These are phyloP conservation scores for Phytophthora constricta DNA, from an alignment of 352 stramenopile species.

Conservation along the genomic window DNA sequence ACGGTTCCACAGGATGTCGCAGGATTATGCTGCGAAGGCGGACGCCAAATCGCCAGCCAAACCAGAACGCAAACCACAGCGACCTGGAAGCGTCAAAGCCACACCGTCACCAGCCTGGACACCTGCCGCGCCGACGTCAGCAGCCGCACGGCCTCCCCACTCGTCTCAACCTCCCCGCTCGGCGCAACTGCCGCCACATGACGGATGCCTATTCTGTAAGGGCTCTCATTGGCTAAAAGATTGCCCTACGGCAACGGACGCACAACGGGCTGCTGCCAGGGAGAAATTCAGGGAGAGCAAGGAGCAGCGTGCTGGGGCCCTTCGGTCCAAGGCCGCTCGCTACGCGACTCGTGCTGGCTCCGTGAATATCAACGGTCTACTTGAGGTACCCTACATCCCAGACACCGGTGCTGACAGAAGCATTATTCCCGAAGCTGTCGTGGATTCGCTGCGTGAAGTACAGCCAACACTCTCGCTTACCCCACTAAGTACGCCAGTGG, in stretches of 20 bases:
- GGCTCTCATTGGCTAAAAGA: not conserved
- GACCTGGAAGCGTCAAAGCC: not conserved
- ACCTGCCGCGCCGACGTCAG: too few relatives aligned
- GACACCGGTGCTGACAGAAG: not conserved
- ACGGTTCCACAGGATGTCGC: too few relatives aligned
- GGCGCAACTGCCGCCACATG: not conserved
- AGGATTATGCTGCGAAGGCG: not conserved
- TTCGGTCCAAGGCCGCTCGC: not conserved
- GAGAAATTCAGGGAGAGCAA: not conserved
- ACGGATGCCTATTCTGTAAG: not conserved
- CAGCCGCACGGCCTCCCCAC: too few relatives aligned
- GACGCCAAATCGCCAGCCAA: not conserved
- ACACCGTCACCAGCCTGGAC: too few relatives aligned
- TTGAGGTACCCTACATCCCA: not conserved
- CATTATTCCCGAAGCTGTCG: not conserved
- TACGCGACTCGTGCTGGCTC: not conserved
- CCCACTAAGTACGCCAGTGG: too few relatives aligned
- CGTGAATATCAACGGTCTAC: not conserved
- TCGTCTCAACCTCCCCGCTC: too few relatives aligned
- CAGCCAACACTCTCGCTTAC: too few relatives aligned
- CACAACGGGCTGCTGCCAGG: not conserved
- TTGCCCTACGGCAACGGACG: not conserved
- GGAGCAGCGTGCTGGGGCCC: not conserved
- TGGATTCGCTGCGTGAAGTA: not conserved
- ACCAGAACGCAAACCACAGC: not conserved